phyloP scores from a whole-genome alignment of 75 land plant genomes.

The Cryptomeria japonica region DNA sequence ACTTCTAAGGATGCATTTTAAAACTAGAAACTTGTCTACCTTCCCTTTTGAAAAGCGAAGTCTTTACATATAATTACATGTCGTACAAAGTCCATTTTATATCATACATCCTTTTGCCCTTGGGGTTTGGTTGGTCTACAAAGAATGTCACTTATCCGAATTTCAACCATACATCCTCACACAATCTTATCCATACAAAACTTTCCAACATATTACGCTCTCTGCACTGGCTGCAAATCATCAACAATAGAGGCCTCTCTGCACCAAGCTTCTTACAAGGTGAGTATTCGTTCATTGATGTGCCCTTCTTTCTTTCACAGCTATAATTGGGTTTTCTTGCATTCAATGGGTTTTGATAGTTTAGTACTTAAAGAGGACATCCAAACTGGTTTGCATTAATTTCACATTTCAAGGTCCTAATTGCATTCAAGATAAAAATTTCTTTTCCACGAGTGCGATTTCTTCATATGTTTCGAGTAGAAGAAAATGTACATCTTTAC shows the following conservation, averaged over 20 bases:
- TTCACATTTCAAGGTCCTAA: background rate
- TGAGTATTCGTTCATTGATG: background rate
- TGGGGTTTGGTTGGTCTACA: no score
- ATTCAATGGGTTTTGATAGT: background rate
- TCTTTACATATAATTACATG: no score
- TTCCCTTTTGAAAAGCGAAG: no score
- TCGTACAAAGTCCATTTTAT: no score
- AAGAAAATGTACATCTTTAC: no score
- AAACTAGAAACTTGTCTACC: no score
- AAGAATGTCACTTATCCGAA: background rate
- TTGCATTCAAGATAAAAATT: background rate
- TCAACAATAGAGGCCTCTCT: background rate
- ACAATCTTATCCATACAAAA: background rate
- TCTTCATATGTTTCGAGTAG: background rate
- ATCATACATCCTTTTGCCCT: no score
- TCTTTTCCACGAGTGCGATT: background rate
- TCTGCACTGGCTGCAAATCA: background rate
- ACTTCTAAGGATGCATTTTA: no score
- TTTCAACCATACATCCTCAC: background rate
- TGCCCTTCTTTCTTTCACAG: background rate
- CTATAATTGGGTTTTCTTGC: background rate
- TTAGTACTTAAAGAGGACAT: background rate
- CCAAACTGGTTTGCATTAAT: background rate
- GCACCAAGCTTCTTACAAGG: background rate
- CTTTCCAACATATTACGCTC: background rate